Conservation (phyloP, 2,329 filamentous ascomycete genomes). For the Exophiala viscosa region DNA sequence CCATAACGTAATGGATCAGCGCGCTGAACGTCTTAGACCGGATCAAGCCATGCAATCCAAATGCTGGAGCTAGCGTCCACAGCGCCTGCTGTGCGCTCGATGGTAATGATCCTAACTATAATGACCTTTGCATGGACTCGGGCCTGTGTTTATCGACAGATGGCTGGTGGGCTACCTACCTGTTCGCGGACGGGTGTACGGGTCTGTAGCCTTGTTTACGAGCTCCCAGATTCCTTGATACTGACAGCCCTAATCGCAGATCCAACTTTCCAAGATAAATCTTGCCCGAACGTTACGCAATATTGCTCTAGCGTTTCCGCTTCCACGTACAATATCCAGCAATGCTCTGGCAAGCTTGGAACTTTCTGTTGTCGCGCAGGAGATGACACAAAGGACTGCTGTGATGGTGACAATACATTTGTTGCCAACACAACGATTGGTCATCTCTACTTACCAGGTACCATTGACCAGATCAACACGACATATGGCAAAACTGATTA, state of each 20-base stretch:
- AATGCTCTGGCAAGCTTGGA: constrained; percentile 10
- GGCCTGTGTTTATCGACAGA: constrained; percentile 15
- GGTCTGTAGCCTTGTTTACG: neutral
- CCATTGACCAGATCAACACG: constrained; percentile 8
- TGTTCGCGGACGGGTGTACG: constrained; percentile 11
- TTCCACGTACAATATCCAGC: constrained; percentile 9
- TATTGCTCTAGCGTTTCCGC: constrained; percentile 1
- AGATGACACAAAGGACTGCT: constrained; percentile 9
- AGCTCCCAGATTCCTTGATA: neutral
- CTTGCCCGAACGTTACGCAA: constrained; percentile 11
- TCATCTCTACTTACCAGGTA: constrained; percentile 11
- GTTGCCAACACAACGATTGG: constrained; percentile 9
- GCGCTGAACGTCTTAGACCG: neutral
- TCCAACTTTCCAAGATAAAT: constrained; percentile 9
- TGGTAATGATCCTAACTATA: constrained; percentile 5
- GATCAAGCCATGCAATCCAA: constrained; percentile 9
- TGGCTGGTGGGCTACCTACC: constrained; percentile 5
- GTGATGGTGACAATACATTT: constrained; percentile 2
- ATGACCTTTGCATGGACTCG: constrained; percentile 15
- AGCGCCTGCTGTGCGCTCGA: constrained; percentile 13
- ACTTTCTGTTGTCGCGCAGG: constrained; percentile 15
- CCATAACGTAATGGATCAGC: neutral
- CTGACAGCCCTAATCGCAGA: constrained; percentile 1
- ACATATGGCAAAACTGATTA: constrained; percentile 16
- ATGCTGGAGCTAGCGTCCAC: constrained; percentile 5